phyloP scores from a whole-genome alignment of 1,284 basidiomycete genomes.

The Trametes sp. region DNA sequence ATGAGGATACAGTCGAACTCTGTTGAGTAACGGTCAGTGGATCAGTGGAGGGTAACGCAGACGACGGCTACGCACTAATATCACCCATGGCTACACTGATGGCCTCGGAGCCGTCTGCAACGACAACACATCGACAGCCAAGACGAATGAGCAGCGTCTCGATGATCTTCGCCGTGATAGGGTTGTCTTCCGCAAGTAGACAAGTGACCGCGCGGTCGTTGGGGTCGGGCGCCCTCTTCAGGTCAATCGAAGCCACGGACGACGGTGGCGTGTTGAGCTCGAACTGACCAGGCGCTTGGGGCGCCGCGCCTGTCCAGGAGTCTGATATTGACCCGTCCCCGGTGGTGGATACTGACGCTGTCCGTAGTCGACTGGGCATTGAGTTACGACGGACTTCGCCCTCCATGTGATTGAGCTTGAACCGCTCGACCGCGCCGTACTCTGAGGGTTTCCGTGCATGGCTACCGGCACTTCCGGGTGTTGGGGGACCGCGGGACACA shows the following conservation, averaged over 20 bases:
- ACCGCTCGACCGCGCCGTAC: conserved; percentile 83
- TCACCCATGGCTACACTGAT: conserved; percentile 97
- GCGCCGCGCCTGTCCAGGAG: conserved; percentile 69
- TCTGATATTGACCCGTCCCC: conserved; percentile 82
- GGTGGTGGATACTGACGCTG: conserved; percentile 83
- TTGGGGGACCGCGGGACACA: conserved; percentile 82
- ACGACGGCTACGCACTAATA: conserved; percentile 72
- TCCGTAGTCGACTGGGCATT: conserved; percentile 87
- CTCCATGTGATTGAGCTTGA: conserved; percentile 83
- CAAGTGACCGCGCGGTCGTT: conserved; percentile 87
- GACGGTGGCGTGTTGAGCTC: conserved; percentile 72
- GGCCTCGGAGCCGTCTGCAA: conserved; percentile 95
- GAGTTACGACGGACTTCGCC: conserved; percentile 81
- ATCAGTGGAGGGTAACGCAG: conserved; percentile 28
- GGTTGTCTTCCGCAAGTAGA: conserved; percentile 96
- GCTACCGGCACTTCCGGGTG: conserved; percentile 64
- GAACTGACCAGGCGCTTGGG: conserved; percentile 58
- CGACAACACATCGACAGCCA: conserved; percentile 93
- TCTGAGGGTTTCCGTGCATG: conserved; percentile 88
- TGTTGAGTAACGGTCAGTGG: conserved; percentile 40
- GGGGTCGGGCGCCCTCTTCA: conserved; percentile 73
- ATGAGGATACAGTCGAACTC: conserved; percentile 91
- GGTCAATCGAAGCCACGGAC: conserved; percentile 79
- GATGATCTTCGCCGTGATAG: conserved; percentile 94
- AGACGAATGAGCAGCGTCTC: conserved; percentile 92